Conservation (phyloP, 2,329 filamentous ascomycete genomes). For the Teratosphaeria destructans region DNA sequence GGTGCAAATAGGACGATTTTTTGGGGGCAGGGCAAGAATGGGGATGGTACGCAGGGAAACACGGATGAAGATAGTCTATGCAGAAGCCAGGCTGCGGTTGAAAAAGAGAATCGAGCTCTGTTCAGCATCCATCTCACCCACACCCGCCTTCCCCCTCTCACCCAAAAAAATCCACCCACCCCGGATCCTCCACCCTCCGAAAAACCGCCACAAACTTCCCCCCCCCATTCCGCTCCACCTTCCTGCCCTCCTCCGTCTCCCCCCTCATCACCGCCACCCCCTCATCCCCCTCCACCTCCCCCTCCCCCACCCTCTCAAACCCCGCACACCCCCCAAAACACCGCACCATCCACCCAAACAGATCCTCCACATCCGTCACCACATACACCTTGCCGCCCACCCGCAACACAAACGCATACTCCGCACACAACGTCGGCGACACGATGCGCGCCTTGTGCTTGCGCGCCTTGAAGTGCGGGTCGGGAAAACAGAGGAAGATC, state of each 20-base stretch:
- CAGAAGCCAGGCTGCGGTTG: background rate
- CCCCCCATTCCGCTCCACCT: slow-evolving; percentile 82
- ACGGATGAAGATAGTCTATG: no score
- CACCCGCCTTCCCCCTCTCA: background rate
- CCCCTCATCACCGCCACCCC: slow-evolving; percentile 65
- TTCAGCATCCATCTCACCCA: background rate
- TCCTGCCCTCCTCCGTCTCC: slow-evolving; percentile 95
- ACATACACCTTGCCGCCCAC: slow-evolving; percentile 87
- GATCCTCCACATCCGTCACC: slow-evolving; percentile 91
- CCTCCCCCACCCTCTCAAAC: slow-evolving; percentile 57
- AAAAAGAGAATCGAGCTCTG: no score
- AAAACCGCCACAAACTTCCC: slow-evolving; percentile 88
- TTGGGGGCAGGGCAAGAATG: background rate
- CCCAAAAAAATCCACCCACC: slow-evolving; percentile 43
- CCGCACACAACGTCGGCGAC: slow-evolving; percentile 73
- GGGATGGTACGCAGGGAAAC: no score
- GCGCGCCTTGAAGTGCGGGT: slow-evolving; percentile 93
- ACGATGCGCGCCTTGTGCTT: slow-evolving; percentile 98
- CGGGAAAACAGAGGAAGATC: slow-evolving; percentile 96
- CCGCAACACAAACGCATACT: slow-evolving; percentile 79
- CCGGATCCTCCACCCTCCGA: slow-evolving; percentile 66
- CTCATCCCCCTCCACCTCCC: slow-evolving; percentile 47
- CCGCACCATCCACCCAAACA: slow-evolving; percentile 86
- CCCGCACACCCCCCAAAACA: slow-evolving; percentile 70
- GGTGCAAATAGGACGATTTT: background rate